Evolutionary conservation across 2,329 filamentous ascomycete species (phyloP), one percentile per base, ranked within the genome.

Genomic region (Cordyceps pruinosa): DNA sequence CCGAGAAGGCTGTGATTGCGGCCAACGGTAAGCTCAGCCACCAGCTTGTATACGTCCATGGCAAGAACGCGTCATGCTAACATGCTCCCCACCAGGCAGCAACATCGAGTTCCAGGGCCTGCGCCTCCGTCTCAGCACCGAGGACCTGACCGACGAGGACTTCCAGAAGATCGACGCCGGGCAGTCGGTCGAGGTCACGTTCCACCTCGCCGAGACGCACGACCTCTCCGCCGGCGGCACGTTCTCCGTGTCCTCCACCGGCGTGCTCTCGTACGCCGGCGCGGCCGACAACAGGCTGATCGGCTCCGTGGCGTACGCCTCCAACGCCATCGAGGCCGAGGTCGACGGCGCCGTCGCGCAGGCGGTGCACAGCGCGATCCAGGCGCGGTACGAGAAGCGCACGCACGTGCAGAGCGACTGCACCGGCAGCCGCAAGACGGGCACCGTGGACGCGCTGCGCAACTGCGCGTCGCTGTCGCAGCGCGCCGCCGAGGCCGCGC

Each of bases 181-280:
- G 49, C 68, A 81, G 66, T 77, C 78, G 9, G 72, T 84, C 60
- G 75, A 78, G 62, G 70, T 78, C 32, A 75, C 73, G 41, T 81
- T 84, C 58, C 79, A 84, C 62, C 72, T 81, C 32, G 81, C 79
- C 34, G 73, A 81, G 65, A 74, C 79, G 2, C 81, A 84, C 67
- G 76, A 82, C 61, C 73, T 78, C 51, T 72, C 70, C 47, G 59
- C 68, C 7, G 78, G 79, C 51, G 84, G 84, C 58, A 71, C 73
- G 51, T 84, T 83, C 65, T 77, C 78, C 55, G 68, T 89, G 49
- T 73, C 77, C 55, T 76, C 83, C 5, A 70, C 72, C 5, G 86
- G 86, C 6, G 73, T 76, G 12, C 74, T 88, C 44, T 78, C 81
- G 9, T 79, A 78, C 56, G 80, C 84, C 30, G 73, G 75, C 23